Conservation (phyloP, 805 yeast species). For the Jamesozyma spencerorum region DNA sequence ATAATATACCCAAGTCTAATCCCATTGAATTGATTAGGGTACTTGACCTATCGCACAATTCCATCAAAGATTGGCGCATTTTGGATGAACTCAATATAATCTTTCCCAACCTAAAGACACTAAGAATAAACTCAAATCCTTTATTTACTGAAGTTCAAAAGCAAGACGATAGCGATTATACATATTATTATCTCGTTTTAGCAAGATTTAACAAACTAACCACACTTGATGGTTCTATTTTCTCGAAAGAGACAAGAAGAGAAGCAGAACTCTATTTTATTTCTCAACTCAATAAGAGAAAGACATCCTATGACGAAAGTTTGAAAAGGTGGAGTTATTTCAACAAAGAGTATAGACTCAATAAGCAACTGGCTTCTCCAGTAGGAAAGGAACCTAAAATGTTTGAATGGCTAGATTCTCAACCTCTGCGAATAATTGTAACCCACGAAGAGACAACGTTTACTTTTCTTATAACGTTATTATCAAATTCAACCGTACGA, state of each 20-base stretch:
- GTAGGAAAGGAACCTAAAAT: neutral
- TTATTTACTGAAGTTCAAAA: slow-evolving; percentile 19
- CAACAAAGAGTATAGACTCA: slow-evolving; percentile 29
- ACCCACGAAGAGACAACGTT: slow-evolving; percentile 1
- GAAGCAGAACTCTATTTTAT: slow-evolving; percentile 66
- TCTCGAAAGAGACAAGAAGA: slow-evolving; percentile 39
- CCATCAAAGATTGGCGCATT: slow-evolving; percentile 37
- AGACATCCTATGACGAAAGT: slow-evolving; percentile 19
- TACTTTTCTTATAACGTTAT: slow-evolving; percentile 4
- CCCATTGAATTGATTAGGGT: slow-evolving; percentile 7
- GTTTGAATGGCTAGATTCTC: slow-evolving; percentile 9
- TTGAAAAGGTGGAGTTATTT: slow-evolving; percentile 36
- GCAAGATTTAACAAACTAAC: slow-evolving; percentile 36
- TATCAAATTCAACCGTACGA: slow-evolving; percentile 16
- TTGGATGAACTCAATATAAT: slow-evolving; percentile 35
- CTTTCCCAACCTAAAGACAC: slow-evolving; percentile 37
- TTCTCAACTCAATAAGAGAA: slow-evolving; percentile 34
- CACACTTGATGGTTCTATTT: slow-evolving; percentile 49
- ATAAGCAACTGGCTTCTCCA: neutral
- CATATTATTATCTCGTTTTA: slow-evolving; percentile 31
- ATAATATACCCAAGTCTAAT: neutral
- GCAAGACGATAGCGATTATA: slow-evolving; percentile 14
- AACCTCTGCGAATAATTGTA: slow-evolving; percentile 8
- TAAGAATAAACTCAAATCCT: slow-evolving; percentile 49
- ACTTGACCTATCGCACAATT: slow-evolving; percentile 47